Base-by-base conservation (phyloP, 768 basidiomycete species). In the Antrodiella citrinella region DNA sequence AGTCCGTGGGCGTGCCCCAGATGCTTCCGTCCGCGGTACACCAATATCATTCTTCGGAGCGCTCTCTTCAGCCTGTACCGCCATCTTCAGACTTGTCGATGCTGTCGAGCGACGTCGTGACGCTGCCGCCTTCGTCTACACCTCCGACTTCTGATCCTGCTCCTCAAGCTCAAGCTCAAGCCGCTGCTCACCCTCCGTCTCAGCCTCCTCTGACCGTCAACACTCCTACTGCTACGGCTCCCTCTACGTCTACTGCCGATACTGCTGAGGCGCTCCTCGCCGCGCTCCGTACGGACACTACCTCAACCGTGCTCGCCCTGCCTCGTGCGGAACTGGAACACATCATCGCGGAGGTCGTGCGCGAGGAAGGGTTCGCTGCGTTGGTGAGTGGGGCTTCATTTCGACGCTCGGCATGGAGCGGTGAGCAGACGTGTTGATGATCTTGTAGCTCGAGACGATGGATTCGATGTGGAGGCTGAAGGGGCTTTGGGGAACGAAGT, bases 341-440 rank as follows among this genome's bases (percentile, higher is more conserved):
- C 42, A 61, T 84, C 2, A 73, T 88, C 15, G 71, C 74, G 10
- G 73, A 80, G 22, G 73, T 87, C 20, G 71, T 88, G 15, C 75
- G 79, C 48, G 86, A 89, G 62, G 81, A 92, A 47, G 81, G 90
- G 4, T 91, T 96, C 60, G 65, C 74, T 11, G 74, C 77, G 55
- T 72, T 97, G 77, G 91, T 88, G 57, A 53, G 77, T 64, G n/a
- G n/a, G n/a, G 15, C 41, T 24, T 45, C 47, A 23, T 19, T 35
- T 44, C 39, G n/a, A n/a, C n/a, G n/a, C n/a, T n/a, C n/a, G n/a
- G n/a, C n/a, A n/a, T n/a, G n/a, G n/a, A n/a, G n/a, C n/a, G n/a
- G n/a, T n/a, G n/a, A n/a, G n/a, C n/a, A n/a, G n/a, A n/a, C n/a
- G n/a, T n/a, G n/a, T n/a, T n/a, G n/a, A n/a, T n/a, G n/a, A n/a